These are phyloP conservation scores for Volvox africanus DNA, from an alignment of 139 green algal species.

Conservation along the genomic window DNA sequence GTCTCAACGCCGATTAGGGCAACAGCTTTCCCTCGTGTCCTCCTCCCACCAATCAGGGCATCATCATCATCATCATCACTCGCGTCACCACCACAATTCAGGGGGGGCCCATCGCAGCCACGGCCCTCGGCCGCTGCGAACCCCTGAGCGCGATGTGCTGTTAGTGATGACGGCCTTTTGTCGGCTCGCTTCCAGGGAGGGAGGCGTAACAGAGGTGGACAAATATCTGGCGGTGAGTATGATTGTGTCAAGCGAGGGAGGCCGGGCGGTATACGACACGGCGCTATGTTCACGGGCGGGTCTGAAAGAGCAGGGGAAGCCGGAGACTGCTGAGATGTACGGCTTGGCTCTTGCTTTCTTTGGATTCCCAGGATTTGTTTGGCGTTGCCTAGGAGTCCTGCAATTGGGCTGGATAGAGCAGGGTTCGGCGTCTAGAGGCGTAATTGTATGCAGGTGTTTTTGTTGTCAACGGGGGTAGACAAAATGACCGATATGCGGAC, in stretches of 20 bases:
- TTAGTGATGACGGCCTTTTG: slow-evolving; percentile 91
- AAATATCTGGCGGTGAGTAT: slow-evolving; percentile 69
- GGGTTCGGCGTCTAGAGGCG: too few relatives aligned
- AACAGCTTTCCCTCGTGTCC: not conserved
- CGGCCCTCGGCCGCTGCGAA: slow-evolving; percentile 3
- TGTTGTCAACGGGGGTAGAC: too few relatives aligned
- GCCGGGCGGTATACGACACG: too few relatives aligned
- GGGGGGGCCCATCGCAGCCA: not conserved
- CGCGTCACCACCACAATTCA: not conserved
- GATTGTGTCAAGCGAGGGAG: not conserved
- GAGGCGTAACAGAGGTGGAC: slow-evolving; percentile 70
- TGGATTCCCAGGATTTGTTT: too few relatives aligned
- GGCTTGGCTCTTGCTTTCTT: too few relatives aligned
- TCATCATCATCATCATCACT: slow-evolving; percentile 4
- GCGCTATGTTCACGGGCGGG: too few relatives aligned
- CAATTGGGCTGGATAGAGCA: too few relatives aligned
- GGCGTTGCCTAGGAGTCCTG: too few relatives aligned
- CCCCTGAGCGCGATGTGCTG: slow-evolving; percentile 79
- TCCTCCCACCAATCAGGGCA: not conserved
- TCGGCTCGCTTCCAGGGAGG: slow-evolving; percentile 81
- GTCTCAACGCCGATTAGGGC: not conserved
- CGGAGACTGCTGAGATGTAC: too few relatives aligned
- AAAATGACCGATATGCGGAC: too few relatives aligned
- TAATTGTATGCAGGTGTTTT: too few relatives aligned
- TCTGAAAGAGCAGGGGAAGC: too few relatives aligned